Conservation (phyloP, 2,329 filamentous ascomycete genomes). For the Coleophoma crateriformis region DNA sequence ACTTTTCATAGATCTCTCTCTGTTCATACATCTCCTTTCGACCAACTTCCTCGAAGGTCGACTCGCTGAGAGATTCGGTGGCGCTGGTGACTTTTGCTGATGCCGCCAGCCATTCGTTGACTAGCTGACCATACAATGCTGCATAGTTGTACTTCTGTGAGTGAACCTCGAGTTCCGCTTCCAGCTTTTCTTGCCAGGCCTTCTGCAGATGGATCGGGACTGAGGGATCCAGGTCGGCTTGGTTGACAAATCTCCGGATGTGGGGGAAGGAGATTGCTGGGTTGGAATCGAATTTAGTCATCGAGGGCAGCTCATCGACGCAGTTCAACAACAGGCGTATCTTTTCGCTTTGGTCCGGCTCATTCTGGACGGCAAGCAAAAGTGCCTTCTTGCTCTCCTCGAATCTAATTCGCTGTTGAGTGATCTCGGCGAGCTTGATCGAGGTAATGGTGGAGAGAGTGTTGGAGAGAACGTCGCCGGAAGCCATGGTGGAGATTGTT, state of each 20-base stretch:
- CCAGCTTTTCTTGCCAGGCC: slow-evolving; percentile 40
- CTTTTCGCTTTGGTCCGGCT: slow-evolving; percentile 25
- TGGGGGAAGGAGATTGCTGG: slow-evolving; percentile 27
- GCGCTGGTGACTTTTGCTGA: slow-evolving; percentile 26
- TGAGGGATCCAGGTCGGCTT: slow-evolving; percentile 45
- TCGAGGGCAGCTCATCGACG: slow-evolving; percentile 27
- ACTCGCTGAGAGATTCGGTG: not conserved
- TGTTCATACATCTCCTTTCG: slow-evolving; percentile 48
- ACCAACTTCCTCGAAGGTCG: slow-evolving; percentile 39
- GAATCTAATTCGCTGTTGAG: slow-evolving; percentile 42
- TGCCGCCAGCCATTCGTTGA: slow-evolving; percentile 45
- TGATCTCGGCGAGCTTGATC: slow-evolving; percentile 49
- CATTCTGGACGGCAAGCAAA: slow-evolving; percentile 23
- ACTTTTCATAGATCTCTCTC: slow-evolving; percentile 45
- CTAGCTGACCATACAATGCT: slow-evolving; percentile 45
- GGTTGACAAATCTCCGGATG: slow-evolving; percentile 42
- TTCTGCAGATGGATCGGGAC: slow-evolving; percentile 38
- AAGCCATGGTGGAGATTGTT: slow-evolving; percentile 23
- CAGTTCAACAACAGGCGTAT: slow-evolving; percentile 29
- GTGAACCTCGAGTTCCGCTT: slow-evolving; percentile 38
- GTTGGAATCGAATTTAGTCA: slow-evolving; percentile 19
- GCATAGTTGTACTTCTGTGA: slow-evolving; percentile 48
- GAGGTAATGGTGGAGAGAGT: slow-evolving; percentile 48
- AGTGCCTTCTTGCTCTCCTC: slow-evolving; percentile 38
- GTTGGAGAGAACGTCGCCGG: slow-evolving; percentile 37